Percentiles rank a stretch among this genome's conserved stretches.
Conservation (phyloP, 306 rosid genomes). For the Prunus fruticosa region DNA sequence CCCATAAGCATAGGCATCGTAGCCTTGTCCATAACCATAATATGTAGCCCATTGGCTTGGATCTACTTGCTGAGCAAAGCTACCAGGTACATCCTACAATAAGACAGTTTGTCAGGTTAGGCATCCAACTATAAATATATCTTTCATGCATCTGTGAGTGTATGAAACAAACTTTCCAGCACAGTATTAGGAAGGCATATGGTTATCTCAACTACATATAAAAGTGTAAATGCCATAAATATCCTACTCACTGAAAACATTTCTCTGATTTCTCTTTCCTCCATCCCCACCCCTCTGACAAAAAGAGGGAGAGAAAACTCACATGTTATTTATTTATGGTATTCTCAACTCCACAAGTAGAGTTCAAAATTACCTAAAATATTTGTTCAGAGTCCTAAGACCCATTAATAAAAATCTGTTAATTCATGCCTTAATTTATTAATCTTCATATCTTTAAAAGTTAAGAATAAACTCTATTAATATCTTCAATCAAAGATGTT, state of each 20-base stretch:
- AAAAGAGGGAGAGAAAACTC: too few species aligned
- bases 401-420: background rate
- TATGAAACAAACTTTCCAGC: too few species aligned
- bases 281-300: too few species aligned
- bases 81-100: slow-evolving; percentile 57
- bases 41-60: slow-evolving; percentile 77
- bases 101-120: slow-evolving; percentile 2
- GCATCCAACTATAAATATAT: background rate
- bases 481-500: background rate
- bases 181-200: too few species aligned
- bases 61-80: slow-evolving; percentile 79
- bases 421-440: background rate
- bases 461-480: background rate
- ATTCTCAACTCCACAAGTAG: background rate
- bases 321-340: too few species aligned
- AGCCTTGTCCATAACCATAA: slow-evolving; percentile 88
- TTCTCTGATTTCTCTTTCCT: too few species aligned
- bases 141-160: background rate
- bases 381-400: too few species aligned
- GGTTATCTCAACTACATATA: too few species aligned
- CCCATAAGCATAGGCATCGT: slow-evolving; percentile 76
- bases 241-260: too few species aligned
- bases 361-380: background rate
- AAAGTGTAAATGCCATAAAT: too few species aligned
- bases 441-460: background rate